Evolutionary conservation across 345 rosid genomes (phyloP).

Genomic region (Hevea brasiliensis): DNA sequence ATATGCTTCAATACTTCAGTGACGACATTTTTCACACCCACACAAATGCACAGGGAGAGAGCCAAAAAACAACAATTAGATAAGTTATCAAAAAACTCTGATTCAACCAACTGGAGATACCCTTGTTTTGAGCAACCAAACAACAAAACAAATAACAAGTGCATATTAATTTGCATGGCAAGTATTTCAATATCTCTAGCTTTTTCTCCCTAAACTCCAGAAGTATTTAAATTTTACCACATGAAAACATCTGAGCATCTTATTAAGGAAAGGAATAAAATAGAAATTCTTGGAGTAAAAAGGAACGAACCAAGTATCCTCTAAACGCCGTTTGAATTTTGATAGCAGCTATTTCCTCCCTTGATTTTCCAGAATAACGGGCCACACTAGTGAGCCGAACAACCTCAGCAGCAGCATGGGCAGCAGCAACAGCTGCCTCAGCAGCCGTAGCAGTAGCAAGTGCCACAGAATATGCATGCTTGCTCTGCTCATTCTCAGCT

Average conservation of each 20-base stretch:
- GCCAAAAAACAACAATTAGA: not conserved
- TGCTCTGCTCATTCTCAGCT: conserved; percentile 46
- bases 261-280: not conserved
- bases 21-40: not conserved
- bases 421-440: conserved; percentile 43
- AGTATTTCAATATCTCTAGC: not conserved
- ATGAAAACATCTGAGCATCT: not conserved
- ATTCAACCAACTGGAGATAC: not conserved
- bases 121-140: not conserved
- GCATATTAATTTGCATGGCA: not conserved
- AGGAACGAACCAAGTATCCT: conserved; percentile 63
- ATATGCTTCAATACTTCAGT: too few species aligned
- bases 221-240: too few species aligned
- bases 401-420: conserved; percentile 47
- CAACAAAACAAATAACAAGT: not conserved
- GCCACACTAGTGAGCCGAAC: conserved; percentile 31
- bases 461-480: conserved; percentile 36
- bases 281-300: not conserved
- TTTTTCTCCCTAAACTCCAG: not conserved
- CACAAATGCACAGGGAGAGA: too few species aligned
- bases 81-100: not conserved
- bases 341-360: conserved; percentile 83
- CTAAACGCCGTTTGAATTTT: conserved; percentile 86
- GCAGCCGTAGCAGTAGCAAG: conserved; percentile 50
- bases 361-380: conserved; percentile 57